Evolutionary conservation across 495 filamentous ascomycete species (phyloP).

Genomic region (Rhizodiscina lignyota): DNA sequence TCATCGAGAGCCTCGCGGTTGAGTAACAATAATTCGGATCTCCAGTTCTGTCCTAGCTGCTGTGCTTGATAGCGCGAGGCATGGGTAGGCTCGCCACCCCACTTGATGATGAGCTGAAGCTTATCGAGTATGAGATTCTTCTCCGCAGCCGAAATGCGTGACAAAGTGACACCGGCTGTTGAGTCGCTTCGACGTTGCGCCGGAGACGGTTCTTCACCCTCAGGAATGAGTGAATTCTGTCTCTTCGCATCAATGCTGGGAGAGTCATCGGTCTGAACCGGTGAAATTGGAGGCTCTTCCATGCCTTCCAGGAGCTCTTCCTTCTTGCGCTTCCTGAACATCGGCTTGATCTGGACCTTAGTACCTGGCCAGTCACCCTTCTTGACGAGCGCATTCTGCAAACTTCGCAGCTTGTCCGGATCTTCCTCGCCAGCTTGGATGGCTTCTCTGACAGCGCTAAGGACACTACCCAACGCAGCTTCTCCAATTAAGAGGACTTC

Average conservation of each 20-base stretch:
- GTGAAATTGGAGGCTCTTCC: not conserved
- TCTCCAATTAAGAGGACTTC: conserved; percentile 90
- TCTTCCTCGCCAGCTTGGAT: conserved; percentile 69
- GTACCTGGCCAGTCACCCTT: conserved; percentile 90
- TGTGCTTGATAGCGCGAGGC: conserved; percentile 91
- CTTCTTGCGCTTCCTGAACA: conserved; percentile 70
- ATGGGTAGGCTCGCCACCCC: conserved; percentile 96
- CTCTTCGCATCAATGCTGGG: too few species aligned
- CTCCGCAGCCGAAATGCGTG: conserved; percentile 74
- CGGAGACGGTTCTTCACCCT: conserved; percentile 1
- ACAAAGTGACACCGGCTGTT: conserved; percentile 70
- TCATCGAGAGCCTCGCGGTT: conserved; percentile 82
- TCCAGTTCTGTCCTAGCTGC: conserved; percentile 85
- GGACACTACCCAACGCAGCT: conserved; percentile 74
- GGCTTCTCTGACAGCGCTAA: conserved; percentile 65
- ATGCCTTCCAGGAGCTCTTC: conserved; percentile 1
- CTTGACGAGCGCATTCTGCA: conserved; percentile 72
- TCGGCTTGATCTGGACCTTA: conserved; percentile 97
- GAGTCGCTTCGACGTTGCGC: conserved; percentile 50
- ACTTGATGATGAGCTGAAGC: conserved; percentile 93
- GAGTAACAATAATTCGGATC: conserved; percentile 85
- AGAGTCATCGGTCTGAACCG: not conserved
- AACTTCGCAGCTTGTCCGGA: conserved; percentile 60
- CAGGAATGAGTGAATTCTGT: not conserved
- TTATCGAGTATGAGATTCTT: conserved; percentile 86